Evolutionary conservation across 129 eudicot genomes (phyloP), one percentile per base, ranked within the genome.

Genomic region (Flaveria robusta): DNA sequence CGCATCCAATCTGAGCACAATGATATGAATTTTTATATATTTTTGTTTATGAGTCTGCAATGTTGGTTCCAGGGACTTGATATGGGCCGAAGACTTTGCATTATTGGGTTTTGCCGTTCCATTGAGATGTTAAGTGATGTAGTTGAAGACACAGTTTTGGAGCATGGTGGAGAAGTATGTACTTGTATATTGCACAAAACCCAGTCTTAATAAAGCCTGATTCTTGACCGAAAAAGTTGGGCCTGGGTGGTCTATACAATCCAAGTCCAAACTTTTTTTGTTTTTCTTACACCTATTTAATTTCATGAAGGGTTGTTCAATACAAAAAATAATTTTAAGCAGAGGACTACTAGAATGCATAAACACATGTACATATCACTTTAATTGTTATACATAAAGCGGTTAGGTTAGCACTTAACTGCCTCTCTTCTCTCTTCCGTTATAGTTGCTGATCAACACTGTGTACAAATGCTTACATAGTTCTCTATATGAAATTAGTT

Each of bases 61-160:
- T 78, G 72, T 65, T 49, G 6, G 39, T 41, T 63, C 24, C 84
- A 95, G 99, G 99, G 99, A 51, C 99, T 86, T 75, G 96, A 95
- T 86, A 85, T 59, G 55, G 94, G 97, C 60, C 89, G 99, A 81
- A 87, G 92, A 76, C 97, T 95, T 83, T 95, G 99, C 83, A 95
- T 95, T 16, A 86, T 89, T 66, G 99, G 99, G 31, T 95, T 89
- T 58, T 95, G 99, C 41, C 99, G 99, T 54, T 95, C 99, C 65
- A 80, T 95, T 76, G 99, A 95, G 85, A 95, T 95, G 99, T 92
- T 95, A 65, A 91, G 97, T 64, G 99, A 95, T 89, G 97, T 95
- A 31, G 94, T 95, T 31, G 99, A 95, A 74, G 99, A 95, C 79
- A 85, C 97, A 47, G 99, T 95, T 74, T 58, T 95, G 83, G 99